Evolutionary conservation across 2,329 filamentous ascomycete species (phyloP).

Genomic region (Xylaria sp.): DNA sequence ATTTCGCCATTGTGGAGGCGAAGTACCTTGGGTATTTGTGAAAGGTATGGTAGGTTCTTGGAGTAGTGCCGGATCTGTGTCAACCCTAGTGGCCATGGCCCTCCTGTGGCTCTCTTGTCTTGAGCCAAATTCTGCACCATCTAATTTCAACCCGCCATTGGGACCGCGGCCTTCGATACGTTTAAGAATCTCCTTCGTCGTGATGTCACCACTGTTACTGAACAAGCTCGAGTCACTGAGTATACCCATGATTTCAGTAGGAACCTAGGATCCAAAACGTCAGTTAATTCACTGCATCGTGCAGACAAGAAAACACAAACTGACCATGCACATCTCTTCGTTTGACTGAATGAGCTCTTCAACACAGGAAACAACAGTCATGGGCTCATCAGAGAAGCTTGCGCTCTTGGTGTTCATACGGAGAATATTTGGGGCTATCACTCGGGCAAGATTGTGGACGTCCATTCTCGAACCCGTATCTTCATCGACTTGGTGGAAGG

Average conservation of each 20-base stretch:
- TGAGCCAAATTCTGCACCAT: conserved; percentile 62
- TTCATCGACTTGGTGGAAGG: conserved; percentile 96
- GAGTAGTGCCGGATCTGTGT: conserved; percentile 80
- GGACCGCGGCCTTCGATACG: conserved; percentile 79
- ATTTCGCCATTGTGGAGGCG: conserved; percentile 56
- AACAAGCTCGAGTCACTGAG: conserved; percentile 84
- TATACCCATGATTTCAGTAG: conserved; percentile 86
- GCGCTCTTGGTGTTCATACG: conserved; percentile 71
- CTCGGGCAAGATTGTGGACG: conserved; percentile 93
- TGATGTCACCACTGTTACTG: conserved; percentile 82
- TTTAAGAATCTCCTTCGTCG: conserved; percentile 95
- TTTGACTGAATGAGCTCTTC: conserved; percentile 90
- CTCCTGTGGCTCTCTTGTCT: conserved; percentile 62
- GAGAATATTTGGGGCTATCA: conserved; percentile 95
- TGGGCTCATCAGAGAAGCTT: conserved; percentile 83
- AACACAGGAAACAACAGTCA: conserved; percentile 91
- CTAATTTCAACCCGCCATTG: conserved; percentile 58
- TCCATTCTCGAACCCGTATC: conserved; percentile 99
- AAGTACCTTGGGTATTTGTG: conserved; percentile 52
- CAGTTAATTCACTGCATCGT: background rate
- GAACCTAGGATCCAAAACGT: conserved; percentile 68
- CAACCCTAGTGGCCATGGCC: conserved; percentile 68
- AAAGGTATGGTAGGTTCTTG: conserved; percentile 59
- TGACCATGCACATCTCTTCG: conserved; percentile 95
- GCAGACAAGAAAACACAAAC: conserved; percentile 42